Percentiles rank a stretch among this genome's conserved stretches.
Evolutionary conservation across 2,329 filamentous ascomycete genomes (phyloP).

Genomic region (Zasmidium angulare): DNA sequence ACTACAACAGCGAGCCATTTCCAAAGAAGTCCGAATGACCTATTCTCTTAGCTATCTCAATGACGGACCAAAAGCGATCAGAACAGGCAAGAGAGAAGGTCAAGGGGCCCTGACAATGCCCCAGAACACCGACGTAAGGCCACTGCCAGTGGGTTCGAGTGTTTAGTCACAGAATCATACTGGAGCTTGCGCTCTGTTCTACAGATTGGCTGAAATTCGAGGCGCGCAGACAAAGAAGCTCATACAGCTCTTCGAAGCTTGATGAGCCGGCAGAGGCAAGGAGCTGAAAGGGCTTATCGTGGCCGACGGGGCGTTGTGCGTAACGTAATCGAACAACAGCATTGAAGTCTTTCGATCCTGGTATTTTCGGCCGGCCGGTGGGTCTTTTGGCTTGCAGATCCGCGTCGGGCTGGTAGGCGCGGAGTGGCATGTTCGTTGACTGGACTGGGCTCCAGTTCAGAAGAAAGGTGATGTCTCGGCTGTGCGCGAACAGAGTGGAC

Average conservation of each 20-base stretch:
- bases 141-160: neutral
- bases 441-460: neutral
- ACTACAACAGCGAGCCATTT: neutral
- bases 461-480: neutral
- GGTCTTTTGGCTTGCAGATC: neutral
- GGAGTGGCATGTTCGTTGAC: neutral
- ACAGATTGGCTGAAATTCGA: neutral
- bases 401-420: neutral
- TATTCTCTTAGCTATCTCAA: neutral
- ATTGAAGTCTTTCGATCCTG: neutral
- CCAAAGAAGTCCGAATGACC: neutral
- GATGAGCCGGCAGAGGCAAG: neutral
- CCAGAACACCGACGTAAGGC: neutral
- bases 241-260: neutral
- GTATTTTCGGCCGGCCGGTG: constrained; percentile 7
- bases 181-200: neutral
- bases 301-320: constrained; percentile 9
- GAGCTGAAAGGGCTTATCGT: constrained; percentile 13
- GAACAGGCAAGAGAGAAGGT: neutral
- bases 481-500: neutral
- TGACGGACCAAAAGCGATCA: neutral
- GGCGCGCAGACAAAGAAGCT: neutral
- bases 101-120: neutral
- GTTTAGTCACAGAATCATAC: constrained; percentile 9
- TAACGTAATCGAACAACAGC: constrained; percentile 5